phyloP scores from a whole-genome alignment of 768 basidiomycete genomes.

The Boletus sp. region DNA sequence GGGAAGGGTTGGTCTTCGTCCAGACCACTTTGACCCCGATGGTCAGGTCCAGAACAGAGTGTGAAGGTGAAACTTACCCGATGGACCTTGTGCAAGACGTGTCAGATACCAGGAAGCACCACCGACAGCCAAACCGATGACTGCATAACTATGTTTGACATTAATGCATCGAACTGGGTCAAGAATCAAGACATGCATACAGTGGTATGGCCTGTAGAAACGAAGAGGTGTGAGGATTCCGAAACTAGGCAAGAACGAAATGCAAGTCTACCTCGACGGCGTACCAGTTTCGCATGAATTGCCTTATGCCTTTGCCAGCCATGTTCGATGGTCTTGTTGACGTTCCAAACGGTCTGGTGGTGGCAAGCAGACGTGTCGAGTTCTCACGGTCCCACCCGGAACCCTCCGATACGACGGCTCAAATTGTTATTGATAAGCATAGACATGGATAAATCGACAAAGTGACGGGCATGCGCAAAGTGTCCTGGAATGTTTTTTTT shows the following conservation, averaged over 20 bases:
- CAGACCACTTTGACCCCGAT: constrained; percentile 43
- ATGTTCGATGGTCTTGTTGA: constrained; percentile 15
- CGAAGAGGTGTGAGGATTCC: neutral
- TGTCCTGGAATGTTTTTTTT: constrained; percentile 16
- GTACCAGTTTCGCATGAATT: constrained; percentile 41
- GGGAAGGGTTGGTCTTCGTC: constrained; percentile 74
- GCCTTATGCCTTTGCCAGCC: constrained; percentile 21
- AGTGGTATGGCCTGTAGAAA: constrained; percentile 46
- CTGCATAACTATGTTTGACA: constrained; percentile 37
- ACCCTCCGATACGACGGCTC: constrained; percentile 6
- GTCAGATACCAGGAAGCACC: constrained; percentile 68
- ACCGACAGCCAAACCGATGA: constrained; percentile 47
- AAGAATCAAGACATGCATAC: constrained; percentile 29
- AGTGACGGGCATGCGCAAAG: constrained; percentile 27
- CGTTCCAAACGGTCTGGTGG: neutral
- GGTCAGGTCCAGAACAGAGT: neutral
- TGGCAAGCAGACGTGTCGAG: neutral
- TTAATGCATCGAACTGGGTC: constrained; percentile 11
- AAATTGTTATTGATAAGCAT: constrained; percentile 15
- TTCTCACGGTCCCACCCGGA: constrained; percentile 20
- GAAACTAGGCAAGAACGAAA: neutral
- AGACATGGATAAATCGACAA: constrained; percentile 19
- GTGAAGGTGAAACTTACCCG: constrained; percentile 35
- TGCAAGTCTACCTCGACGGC: constrained; percentile 40
- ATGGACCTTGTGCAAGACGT: constrained; percentile 58